Evolutionary conservation across 306 rosid genomes (phyloP).

Genomic region (Quercus rubra): DNA sequence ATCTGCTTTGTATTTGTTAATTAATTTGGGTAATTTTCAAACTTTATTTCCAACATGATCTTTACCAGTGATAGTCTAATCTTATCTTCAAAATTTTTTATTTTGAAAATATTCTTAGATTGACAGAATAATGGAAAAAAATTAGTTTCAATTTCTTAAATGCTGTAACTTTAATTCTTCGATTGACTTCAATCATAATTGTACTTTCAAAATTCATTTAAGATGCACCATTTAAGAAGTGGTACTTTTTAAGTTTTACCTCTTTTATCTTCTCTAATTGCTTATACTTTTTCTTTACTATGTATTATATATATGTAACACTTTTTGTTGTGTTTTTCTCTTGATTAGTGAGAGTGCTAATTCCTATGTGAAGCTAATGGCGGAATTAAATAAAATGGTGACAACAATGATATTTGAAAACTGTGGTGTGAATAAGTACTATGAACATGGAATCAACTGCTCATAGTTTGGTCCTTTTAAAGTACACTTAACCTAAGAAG

Average conservation of each 20-base stretch:
- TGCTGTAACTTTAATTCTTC: too few relatives aligned
- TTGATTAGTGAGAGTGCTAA: constrained; percentile 4
- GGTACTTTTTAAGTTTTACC: too few relatives aligned
- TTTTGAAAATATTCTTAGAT: too few relatives aligned
- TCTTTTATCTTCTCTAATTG: background rate
- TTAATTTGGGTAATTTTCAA: too few relatives aligned
- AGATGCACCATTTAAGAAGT: too few relatives aligned
- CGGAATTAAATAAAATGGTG: constrained; percentile 5
- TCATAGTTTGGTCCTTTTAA: background rate
- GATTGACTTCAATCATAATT: too few relatives aligned
- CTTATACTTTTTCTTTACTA: background rate
- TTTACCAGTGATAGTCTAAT: background rate
- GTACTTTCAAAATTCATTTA: too few relatives aligned
- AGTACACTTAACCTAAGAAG: background rate
- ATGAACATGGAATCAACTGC: background rate
- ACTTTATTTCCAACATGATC: background rate
- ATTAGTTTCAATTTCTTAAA: too few relatives aligned
- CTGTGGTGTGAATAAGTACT: background rate
- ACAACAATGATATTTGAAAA: constrained; percentile 20
- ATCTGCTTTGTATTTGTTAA: too few relatives aligned
- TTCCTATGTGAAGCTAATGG: background rate
- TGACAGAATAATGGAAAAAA: too few relatives aligned
- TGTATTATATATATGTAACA: background rate
- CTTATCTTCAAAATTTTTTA: too few relatives aligned
- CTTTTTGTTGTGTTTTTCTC: background rate